Percentiles rank a stretch among this genome's conserved stretches.
phyloP scores from a whole-genome alignment of 2,329 filamentous ascomycete species.

The Fusarium poae region DNA sequence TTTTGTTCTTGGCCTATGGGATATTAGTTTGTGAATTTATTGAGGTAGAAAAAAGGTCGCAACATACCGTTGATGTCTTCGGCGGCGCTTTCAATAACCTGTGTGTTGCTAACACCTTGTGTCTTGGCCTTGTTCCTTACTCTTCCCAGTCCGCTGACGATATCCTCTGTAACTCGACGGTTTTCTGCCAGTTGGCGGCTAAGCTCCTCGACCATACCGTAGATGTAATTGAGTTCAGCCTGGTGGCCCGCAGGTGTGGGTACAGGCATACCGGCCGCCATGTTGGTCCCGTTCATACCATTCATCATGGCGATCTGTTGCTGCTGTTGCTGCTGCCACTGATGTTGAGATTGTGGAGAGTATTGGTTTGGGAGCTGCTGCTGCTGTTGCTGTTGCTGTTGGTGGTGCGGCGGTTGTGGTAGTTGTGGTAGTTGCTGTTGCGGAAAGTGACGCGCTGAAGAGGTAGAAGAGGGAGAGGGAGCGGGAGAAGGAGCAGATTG shows the following conservation, averaged over 20 bases:
- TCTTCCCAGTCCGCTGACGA: conserved; percentile 72
- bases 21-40: neutral
- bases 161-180: conserved; percentile 71
- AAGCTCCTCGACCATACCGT: conserved; percentile 75
- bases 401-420: conserved; percentile 37
- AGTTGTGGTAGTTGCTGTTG: conserved; percentile 43
- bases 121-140: conserved; percentile 69
- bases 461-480: conserved; percentile 36
- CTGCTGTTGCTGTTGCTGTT: conserved; percentile 42
- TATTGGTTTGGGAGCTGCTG: conserved; percentile 39
- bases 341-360: conserved; percentile 43
- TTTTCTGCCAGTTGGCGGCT: conserved; percentile 73
- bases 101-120: conserved; percentile 68
- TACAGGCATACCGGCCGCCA: conserved; percentile 62
- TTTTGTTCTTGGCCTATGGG: conserved; percentile 68
- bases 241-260: conserved; percentile 77
- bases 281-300: conserved; percentile 63
- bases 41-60: neutral
- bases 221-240: conserved; percentile 76
- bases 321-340: conserved; percentile 44
- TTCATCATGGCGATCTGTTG: conserved; percentile 58
- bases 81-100: conserved; percentile 67
- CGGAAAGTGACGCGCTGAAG: conserved; percentile 48
- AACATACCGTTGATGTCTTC: conserved; percentile 68
- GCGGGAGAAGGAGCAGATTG: conserved; percentile 32